phyloP scores from a whole-genome alignment of 2,329 filamentous ascomycete species.

The Ophiobolus disseminans region DNA sequence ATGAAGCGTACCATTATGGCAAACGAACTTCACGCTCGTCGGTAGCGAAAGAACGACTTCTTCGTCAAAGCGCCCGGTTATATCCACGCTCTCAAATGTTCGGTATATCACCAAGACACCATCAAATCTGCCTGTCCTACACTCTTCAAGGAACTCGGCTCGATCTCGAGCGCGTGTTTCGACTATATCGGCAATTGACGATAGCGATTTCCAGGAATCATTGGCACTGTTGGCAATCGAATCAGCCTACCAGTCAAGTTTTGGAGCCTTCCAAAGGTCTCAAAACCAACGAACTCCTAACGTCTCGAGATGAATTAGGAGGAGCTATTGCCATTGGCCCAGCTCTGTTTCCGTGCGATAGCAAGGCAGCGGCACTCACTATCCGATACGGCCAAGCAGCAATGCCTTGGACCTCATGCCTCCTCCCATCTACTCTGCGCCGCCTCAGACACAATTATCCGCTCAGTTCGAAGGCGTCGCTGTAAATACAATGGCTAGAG shows the following conservation, averaged over 20 bases:
- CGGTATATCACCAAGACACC: conserved; percentile 71
- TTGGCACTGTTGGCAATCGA: conserved; percentile 62
- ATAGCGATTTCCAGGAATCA: conserved; percentile 68
- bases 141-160: conserved; percentile 72
- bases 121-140: conserved; percentile 69
- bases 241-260: not conserved
- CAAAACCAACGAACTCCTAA: not conserved
- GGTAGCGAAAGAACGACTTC: conserved; percentile 67
- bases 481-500: not conserved
- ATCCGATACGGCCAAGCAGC: conserved; percentile 67
- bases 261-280: no score
- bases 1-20: conserved; percentile 54
- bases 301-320: no score
- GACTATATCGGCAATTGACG: conserved; percentile 69
- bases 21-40: conserved; percentile 48
- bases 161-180: conserved; percentile 67
- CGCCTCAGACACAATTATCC: not conserved
- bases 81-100: conserved; percentile 68
- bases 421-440: conserved; percentile 12
- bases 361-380: conserved; percentile 58
- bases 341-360: not conserved
- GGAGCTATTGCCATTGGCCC: no score
- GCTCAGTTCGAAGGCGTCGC: not conserved
- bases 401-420: conserved; percentile 64
- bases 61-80: conserved; percentile 74